phyloP scores from a whole-genome alignment of 2,329 filamentous ascomycete species.

The Talaromyces piceae region DNA sequence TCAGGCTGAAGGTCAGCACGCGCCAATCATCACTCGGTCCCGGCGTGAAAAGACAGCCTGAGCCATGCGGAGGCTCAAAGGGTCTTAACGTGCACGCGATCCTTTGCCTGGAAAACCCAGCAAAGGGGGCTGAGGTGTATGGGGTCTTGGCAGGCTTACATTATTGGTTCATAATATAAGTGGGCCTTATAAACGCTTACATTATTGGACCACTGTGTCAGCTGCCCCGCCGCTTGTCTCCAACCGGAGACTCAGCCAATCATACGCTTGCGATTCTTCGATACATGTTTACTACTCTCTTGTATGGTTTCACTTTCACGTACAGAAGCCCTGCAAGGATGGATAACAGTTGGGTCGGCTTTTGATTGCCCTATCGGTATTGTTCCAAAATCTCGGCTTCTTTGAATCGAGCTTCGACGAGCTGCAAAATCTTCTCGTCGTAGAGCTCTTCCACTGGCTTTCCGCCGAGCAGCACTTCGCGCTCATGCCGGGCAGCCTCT shows the following conservation, averaged over 20 bases:
- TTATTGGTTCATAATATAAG: too few species aligned
- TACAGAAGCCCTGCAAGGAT: too few species aligned
- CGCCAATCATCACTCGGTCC: neutral
- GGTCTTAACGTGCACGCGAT: neutral
- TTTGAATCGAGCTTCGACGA: conserved; percentile 58
- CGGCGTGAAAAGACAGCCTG: neutral
- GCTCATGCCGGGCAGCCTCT: conserved; percentile 73
- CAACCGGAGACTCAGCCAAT: neutral
- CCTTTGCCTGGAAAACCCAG: neutral
- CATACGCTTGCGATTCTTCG: neutral
- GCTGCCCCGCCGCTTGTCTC: neutral
- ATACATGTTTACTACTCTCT: too few species aligned
- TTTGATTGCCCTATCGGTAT: conserved; percentile 43
- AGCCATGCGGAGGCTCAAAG: neutral
- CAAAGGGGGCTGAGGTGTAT: neutral
- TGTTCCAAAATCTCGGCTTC: conserved; percentile 56
- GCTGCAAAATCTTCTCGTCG: conserved; percentile 55
- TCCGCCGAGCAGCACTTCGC: conserved; percentile 63
- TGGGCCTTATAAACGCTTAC: too few species aligned
- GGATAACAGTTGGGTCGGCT: too few species aligned
- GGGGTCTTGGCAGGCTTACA: neutral
- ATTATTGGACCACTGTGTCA: too few species aligned
- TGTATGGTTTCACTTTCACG: too few species aligned
- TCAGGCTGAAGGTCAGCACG: neutral
- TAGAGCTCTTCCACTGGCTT: conserved; percentile 68